These are phyloP conservation scores for Vickermania spadyakhi DNA, from an alignment of 208 protist species.

Conservation along the genomic window DNA sequence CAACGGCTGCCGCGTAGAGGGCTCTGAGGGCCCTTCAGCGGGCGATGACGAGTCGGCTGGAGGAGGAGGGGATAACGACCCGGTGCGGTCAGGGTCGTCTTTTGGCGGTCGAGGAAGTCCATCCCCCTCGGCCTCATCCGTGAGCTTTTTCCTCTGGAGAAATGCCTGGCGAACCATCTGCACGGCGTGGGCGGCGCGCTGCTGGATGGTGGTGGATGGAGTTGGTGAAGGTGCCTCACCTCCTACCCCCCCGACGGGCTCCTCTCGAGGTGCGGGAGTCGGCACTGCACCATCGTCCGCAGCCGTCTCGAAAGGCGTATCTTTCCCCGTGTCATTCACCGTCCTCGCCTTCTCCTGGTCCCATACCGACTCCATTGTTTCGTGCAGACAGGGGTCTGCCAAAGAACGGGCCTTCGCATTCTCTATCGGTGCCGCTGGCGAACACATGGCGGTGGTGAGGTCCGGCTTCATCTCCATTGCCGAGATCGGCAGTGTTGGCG, in stretches of 20 bases:
- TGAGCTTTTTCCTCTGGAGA: no score
- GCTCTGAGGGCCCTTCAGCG: not conserved
- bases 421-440: not conserved
- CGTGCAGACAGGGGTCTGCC: not conserved
- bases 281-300: not conserved
- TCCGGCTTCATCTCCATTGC: not conserved
- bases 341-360: not conserved
- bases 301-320: not conserved
- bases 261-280: not conserved
- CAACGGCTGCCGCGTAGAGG: not conserved
- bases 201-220: not conserved
- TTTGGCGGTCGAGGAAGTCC: no score
- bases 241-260: not conserved
- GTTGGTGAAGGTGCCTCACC: no score
- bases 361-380: not conserved
- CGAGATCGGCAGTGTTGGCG: not conserved
- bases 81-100: not conserved
- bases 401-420: not conserved
- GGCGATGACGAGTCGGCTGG: not conserved
- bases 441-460: not conserved
- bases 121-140: not conserved
- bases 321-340: not conserved
- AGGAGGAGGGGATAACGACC: not conserved
- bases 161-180: not conserved
- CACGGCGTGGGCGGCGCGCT: not conserved